Conservation (phyloP, 2,329 filamentous ascomycete genomes). For the Ophiocordyceps camponoti-leonardi region DNA sequence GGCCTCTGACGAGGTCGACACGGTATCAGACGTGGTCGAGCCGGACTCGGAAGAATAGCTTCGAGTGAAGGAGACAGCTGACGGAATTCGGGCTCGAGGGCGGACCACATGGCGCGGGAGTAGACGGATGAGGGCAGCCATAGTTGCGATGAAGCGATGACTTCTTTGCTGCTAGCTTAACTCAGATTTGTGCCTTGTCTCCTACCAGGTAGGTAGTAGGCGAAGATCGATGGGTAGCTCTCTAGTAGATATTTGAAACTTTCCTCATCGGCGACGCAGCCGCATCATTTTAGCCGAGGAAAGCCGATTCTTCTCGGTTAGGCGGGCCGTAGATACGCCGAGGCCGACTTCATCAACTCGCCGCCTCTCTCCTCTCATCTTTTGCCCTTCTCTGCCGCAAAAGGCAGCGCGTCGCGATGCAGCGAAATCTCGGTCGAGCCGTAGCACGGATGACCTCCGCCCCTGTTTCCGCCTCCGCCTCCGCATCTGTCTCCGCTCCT, state of each 20-base stretch:
- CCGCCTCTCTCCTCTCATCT: background rate
- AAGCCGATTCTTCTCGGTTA: conserved; percentile 13
- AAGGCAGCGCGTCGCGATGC: background rate
- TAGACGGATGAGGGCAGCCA: background rate
- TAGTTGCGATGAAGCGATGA: background rate
- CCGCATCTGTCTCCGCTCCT: background rate
- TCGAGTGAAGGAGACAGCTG: background rate
- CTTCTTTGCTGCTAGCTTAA: background rate
- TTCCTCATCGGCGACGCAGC: no score
- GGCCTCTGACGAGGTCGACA: no score
- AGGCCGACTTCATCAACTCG: background rate
- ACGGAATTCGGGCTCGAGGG: background rate
- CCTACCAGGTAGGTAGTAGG: no score
- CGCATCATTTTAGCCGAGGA: conserved; percentile 13
- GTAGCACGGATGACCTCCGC: background rate
- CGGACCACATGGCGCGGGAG: background rate
- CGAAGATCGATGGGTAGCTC: no score
- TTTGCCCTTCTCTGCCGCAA: background rate
- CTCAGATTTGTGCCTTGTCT: no score
- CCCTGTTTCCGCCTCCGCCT: background rate
- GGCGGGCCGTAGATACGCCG: background rate
- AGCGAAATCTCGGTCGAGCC: background rate
- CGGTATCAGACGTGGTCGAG: no score
- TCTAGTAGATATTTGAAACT: no score
- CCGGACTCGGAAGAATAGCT: background rate